Conservation (phyloP, 257 asterid species). For the Plantago ovata region DNA sequence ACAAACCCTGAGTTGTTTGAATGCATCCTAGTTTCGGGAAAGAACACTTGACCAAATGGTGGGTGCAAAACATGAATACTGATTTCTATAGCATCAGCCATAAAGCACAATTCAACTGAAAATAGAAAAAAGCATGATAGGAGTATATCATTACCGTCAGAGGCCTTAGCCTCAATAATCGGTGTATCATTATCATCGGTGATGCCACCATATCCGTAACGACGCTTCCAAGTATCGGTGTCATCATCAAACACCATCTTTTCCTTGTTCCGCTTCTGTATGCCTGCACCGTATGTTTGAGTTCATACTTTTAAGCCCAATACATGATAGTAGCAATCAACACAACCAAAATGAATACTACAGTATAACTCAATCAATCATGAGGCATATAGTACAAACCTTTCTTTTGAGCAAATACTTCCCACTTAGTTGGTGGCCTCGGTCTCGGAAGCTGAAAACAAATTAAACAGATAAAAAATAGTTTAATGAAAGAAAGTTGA, state of each 20-base stretch:
- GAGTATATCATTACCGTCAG: constrained; percentile 53
- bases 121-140: constrained; percentile 3
- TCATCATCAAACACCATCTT: constrained; percentile 81
- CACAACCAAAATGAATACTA: constrained; percentile 14
- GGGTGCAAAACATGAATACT: constrained; percentile 1
- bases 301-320: constrained; percentile 8
- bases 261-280: constrained; percentile 62
- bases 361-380: background rate
- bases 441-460: constrained; percentile 83
- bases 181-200: constrained; percentile 90
- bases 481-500: background rate
- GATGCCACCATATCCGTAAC: constrained; percentile 86
- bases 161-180: constrained; percentile 84
- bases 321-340: background rate
- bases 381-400: constrained; percentile 38
- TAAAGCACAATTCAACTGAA: background rate
- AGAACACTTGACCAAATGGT: background rate
- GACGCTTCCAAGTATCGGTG: constrained; percentile 79
- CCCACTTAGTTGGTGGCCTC: constrained; percentile 93
- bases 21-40: background rate
- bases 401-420: constrained; percentile 78
- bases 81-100: background rate
- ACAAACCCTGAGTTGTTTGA: constrained; percentile 3
- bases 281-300: constrained; percentile 50
- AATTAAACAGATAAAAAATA: constrained; percentile 12